Conservation (phyloP, 169 alveolate species). For the Cryptosporidium sp. region DNA sequence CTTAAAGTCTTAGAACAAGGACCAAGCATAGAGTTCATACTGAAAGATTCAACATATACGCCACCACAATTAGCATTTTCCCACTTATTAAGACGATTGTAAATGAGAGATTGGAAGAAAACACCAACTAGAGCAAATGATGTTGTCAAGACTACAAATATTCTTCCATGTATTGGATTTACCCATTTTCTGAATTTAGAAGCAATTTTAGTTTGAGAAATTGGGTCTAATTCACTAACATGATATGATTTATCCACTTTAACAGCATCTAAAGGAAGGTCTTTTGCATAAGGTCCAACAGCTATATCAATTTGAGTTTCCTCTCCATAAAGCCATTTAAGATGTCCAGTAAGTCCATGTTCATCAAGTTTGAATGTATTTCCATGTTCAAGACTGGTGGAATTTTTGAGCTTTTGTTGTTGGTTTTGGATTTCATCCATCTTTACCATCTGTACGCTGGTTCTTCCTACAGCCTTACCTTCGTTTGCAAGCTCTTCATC, state of each 20-base stretch:
- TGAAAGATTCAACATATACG: conserved; percentile 63
- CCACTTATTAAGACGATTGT: conserved; percentile 65
- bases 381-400: background rate
- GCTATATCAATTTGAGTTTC: conserved; percentile 65
- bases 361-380: conserved; percentile 60
- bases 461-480: conserved; percentile 40
- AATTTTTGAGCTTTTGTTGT: background rate
- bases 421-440: background rate
- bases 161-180: conserved; percentile 73
- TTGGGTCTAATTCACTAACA: conserved; percentile 58
- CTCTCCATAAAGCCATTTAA: conserved; percentile 70
- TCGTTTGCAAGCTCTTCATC: conserved; percentile 29
- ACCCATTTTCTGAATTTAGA: conserved; percentile 57
- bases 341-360: conserved; percentile 61
- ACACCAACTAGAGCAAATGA: conserved; percentile 73
- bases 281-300: conserved; percentile 59
- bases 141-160: conserved; percentile 62
- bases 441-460: conserved; percentile 60
- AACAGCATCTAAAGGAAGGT: conserved; percentile 26
- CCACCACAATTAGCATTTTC: conserved; percentile 55
- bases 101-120: conserved; percentile 59
- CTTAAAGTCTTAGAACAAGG: conserved; percentile 62
- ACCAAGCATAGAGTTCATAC: conserved; percentile 62
- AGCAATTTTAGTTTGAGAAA: conserved; percentile 46
- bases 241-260: conserved; percentile 49